phyloP scores from a whole-genome alignment of 306 rosid species.

The Pterocarpus santalinus region DNA sequence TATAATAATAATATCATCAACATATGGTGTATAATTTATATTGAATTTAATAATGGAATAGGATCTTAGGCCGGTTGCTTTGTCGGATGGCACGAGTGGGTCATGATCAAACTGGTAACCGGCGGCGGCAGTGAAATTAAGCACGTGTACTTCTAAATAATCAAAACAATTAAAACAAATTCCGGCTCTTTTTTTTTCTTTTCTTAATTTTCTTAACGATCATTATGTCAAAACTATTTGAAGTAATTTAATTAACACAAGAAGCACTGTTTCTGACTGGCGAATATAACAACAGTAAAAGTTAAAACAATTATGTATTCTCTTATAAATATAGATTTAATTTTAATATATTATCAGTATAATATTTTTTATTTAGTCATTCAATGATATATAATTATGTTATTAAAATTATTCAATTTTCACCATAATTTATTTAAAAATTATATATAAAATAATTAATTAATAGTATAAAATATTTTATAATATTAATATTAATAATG shows the following conservation, averaged over 20 bases:
- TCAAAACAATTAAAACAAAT: no score
- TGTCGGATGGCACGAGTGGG: conserved; percentile 40
- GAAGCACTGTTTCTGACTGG: neutral
- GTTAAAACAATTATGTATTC: neutral
- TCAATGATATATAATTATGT: no score
- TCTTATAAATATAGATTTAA: no score
- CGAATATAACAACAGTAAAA: neutral
- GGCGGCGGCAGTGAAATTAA: conserved; percentile 50
- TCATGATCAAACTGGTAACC: conserved; percentile 40
- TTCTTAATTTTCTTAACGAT: neutral
- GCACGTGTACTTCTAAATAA: neutral
- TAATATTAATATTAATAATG: no score
- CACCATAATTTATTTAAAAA: no score
- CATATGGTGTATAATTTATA: neutral
- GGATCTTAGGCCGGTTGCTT: conserved; percentile 43
- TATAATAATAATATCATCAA: neutral
- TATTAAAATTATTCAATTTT: no score
- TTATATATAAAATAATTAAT: no score
- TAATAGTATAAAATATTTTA: no score
- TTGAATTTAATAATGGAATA: conserved; percentile 34
- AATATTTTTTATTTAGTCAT: no score
- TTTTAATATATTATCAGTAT: no score
- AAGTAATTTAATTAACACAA: neutral
- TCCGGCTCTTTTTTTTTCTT: neutral
- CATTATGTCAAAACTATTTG: neutral